Percentiles rank a stretch among this genome's conserved stretches.
Conservation (phyloP, 192 early-diverging fungal genomes). For the Linnemannia exigua region DNA sequence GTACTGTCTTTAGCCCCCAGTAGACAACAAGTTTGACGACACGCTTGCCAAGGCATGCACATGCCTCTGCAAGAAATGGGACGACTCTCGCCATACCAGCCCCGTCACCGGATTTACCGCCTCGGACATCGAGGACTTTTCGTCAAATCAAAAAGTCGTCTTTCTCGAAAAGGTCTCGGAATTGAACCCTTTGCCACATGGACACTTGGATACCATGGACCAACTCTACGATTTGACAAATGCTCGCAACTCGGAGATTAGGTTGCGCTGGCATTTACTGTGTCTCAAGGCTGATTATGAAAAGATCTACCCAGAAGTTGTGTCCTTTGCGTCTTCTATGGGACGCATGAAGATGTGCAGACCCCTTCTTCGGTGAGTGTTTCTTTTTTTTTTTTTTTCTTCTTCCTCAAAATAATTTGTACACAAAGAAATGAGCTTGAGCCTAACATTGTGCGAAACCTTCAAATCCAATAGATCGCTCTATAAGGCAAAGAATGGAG, state of each 20-base stretch:
- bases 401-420: neutral
- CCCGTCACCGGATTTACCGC: constrained; percentile 64
- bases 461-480: constrained; percentile 60
- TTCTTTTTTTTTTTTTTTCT: neutral
- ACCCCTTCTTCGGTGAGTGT: constrained; percentile 76
- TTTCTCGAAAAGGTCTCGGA: constrained; percentile 86
- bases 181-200: constrained; percentile 62
- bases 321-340: constrained; percentile 83
- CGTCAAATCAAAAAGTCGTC: constrained; percentile 77
- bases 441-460: neutral
- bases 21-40: constrained; percentile 86
- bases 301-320: constrained; percentile 80
- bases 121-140: constrained; percentile 76
- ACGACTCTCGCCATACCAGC: constrained; percentile 62
- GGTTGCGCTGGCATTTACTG: constrained; percentile 87
- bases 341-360: constrained; percentile 96
- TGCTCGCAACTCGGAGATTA: constrained; percentile 87
- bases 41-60: constrained; percentile 84
- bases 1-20: constrained; percentile 79
- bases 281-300: constrained; percentile 83
- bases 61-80: constrained; percentile 74
- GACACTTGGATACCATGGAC: constrained; percentile 77
- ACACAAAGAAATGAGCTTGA: no score
- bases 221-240: constrained; percentile 77
- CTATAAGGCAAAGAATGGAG: constrained; percentile 77